A percentile compares a stretch with the other conserved stretches of the same genome.
Conservation (phyloP, 106 monocot genomes). For the Iris macrosiphon region DNA sequence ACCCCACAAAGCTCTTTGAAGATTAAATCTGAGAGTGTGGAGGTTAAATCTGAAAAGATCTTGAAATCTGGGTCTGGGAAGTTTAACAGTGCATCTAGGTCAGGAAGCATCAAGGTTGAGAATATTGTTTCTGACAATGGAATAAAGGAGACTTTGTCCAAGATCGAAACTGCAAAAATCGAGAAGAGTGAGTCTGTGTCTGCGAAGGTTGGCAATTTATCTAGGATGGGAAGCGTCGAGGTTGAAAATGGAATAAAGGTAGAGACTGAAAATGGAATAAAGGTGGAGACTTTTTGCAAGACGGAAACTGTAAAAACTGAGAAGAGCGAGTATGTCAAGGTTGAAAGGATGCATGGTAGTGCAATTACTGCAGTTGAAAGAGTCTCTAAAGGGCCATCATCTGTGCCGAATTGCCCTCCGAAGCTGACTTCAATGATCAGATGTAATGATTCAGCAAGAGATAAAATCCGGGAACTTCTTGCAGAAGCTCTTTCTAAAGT, state of each 20-base stretch:
- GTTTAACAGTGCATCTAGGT: no score
- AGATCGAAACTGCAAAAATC: no score
- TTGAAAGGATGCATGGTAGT: no score
- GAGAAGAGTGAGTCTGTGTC: no score
- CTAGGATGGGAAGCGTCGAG: no score
- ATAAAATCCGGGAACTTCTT: conserved; percentile 68
- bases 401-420: conserved; percentile 17
- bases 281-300: conserved; percentile 2
- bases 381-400: conserved; percentile 12
- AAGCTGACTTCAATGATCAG: conserved; percentile 58
- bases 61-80: no score
- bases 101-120: conserved; percentile 24
- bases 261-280: background rate
- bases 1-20: conserved; percentile 5
- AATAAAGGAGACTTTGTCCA: no score
- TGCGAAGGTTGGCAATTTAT: no score
- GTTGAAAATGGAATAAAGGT: no score
- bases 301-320: conserved; percentile 1
- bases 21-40: no score
- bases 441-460: conserved; percentile 66
- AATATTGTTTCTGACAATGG: conserved; percentile 1
- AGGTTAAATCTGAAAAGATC: conserved; percentile 23
- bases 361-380: background rate
- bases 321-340: conserved; percentile 1
- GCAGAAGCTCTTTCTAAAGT: conserved; percentile 70